Evolutionary conservation across 805 yeast species (phyloP), one percentile per base, ranked within the genome.

Genomic region (Ogataea corticis): DNA sequence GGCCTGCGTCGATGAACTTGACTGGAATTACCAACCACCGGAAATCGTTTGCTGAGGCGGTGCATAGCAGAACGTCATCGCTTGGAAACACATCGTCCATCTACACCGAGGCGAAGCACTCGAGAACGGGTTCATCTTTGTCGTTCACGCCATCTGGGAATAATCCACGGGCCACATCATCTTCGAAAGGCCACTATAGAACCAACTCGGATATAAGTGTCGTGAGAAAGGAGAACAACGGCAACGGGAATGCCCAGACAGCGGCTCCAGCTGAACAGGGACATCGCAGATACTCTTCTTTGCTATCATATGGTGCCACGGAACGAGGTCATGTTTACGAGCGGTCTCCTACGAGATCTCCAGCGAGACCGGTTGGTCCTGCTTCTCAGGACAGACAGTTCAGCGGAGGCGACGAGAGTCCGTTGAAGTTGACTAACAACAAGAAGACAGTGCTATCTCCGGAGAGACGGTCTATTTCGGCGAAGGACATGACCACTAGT

Each of bases 251-350:
- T 6, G 25, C 25, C 9, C 25, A 21, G 25, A 21, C 25, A 21
- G 25, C 7, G 7, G 25, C 9, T 21, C 25, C 25, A 21, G 25
- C 25, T 6, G 25, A 46, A 45, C 12, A 37, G 51, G 4, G n/a
- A 17, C 86, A 82, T 57, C 76, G 77, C 55, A 74, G 87, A 50
- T 82, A 79, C 48, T 80, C 86, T 0, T 81, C 87, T 0, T 65
- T 82, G 31, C 72, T 81, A 47, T 76, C 80, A 42, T 81, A 52
- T 27, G 46, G 52, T 33, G 61, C 59, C 14, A 36, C 56, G 10
- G 58, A 48, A 36, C 49, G 58, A 41, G 59, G 46, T 23, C 50
- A 57, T 31, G 52, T 59, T 36, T 46, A 51, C 40, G 54, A 52
- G 30, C 45, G 41, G 21, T 38, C 54, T 3, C 54, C 57, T 18